Evolutionary conservation across 2,329 filamentous ascomycete genomes (phyloP).

Genomic region (Thielaviopsis populi): DNA sequence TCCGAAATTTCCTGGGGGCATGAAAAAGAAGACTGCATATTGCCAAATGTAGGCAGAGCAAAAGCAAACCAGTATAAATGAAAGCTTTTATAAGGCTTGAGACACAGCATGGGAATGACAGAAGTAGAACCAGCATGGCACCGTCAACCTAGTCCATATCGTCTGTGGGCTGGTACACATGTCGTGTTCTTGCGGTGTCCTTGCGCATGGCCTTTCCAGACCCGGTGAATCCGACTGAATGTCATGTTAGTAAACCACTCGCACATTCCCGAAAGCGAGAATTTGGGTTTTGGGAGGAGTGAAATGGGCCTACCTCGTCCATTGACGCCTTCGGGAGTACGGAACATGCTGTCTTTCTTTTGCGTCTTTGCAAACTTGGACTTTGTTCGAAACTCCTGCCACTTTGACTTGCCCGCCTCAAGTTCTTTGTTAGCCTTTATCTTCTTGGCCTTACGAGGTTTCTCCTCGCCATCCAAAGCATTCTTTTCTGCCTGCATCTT

Average conservation of each 20-base stretch:
- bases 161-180: constrained; percentile 67
- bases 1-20: neutral
- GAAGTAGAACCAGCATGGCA: neutral
- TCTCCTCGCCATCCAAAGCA: constrained; percentile 43
- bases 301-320: constrained; percentile 53
- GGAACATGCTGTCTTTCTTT: constrained; percentile 95
- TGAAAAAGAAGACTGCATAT: neutral
- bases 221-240: constrained; percentile 80
- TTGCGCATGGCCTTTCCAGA: constrained; percentile 94
- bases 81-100: neutral
- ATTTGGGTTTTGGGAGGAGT: neutral
- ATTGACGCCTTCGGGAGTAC: constrained; percentile 72
- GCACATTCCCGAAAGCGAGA: neutral
- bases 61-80: neutral
- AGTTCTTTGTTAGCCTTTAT: constrained; percentile 84
- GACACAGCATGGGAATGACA: neutral
- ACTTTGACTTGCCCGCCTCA: constrained; percentile 80
- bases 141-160: constrained; percentile 46
- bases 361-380: constrained; percentile 48
- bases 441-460: constrained; percentile 69
- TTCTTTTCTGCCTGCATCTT: constrained; percentile 47
- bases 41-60: neutral
- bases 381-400: constrained; percentile 83
- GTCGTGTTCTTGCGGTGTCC: constrained; percentile 64
- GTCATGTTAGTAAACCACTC: constrained; percentile 19